Evolutionary conservation across 306 rosid genomes (phyloP), one percentile per base, ranked within the genome.

Genomic region (Cicer chorassanicum): DNA sequence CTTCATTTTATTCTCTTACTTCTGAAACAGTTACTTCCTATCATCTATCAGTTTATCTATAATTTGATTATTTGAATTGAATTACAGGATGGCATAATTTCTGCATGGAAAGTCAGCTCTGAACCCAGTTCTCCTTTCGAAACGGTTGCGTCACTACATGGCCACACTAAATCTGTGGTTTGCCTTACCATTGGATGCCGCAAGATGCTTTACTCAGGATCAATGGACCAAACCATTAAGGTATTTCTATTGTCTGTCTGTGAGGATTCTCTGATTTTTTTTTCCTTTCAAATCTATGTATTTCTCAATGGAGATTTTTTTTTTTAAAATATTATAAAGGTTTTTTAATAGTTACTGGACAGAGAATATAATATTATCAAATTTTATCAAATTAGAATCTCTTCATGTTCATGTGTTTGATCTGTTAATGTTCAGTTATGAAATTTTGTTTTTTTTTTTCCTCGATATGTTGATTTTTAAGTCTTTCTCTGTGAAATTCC

Each of bases 11-110:
- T 6, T 66, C 3, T 59, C 48, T 12, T 6, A 29, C 36, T 29
- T 68, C 36, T 41, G 9, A 21, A 34, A 15, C 13, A 42, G 38
- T 18, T 61, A 7, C 29, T 41, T 62, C 41, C 2, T 42, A 1
- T 6, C 0, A 5, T 56, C n/a, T 39, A n/a, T 34, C 7, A 1
- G 14, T 41, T 36, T 50, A 10, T 19, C 43, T 10, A n/a, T 36
- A 15, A 15, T 43, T 41, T 66, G 54, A 45, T 75, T 6, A 39
- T 51, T 65, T 13, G 7, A 53, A 49, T 65, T 13, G 7, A 60
- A 49, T 49, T 43, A 29, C 68, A 84, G 89, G 83, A 80, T 55
- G 86, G 88, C 5, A 18, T 68, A 42, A 79, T 81, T 14, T 76
- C 65, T 45, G 86, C 38, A 61, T 88, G 87, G 87, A 84, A 41